Conservation (phyloP, 2,329 filamentous ascomycete species). For the Ophiocordyceps robertsii region DNA sequence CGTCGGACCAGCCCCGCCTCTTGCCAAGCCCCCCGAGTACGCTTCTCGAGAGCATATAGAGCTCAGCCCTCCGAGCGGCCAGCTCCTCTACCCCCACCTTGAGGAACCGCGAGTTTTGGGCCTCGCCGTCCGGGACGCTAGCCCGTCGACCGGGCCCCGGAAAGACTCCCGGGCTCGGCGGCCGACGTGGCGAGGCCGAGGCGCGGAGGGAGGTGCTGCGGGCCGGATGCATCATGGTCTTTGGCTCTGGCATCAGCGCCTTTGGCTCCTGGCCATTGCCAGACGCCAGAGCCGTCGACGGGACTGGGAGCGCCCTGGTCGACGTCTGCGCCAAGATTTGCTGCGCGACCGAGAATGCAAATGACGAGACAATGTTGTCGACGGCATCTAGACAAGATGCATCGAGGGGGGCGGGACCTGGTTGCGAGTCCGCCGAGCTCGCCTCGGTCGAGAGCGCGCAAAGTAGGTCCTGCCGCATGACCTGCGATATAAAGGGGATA, state of each 20-base stretch:
- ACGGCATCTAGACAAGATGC: conserved; percentile 38
- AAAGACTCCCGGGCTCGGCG: conserved; percentile 39
- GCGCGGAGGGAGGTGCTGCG: conserved; percentile 47
- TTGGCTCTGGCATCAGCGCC: conserved; percentile 49
- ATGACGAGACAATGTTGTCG: conserved; percentile 65
- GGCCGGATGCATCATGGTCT: conserved; percentile 57
- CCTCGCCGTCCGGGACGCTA: conserved; percentile 24
- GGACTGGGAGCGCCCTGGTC: conserved; percentile 53
- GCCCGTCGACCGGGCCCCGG: conserved; percentile 30
- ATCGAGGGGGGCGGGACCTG: conserved; percentile 9
- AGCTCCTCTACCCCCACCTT: conserved; percentile 66
- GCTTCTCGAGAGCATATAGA: conserved; percentile 68
- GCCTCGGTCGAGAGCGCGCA: conserved; percentile 38
- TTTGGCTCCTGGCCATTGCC: conserved; percentile 43
- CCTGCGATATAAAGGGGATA: conserved; percentile 64
- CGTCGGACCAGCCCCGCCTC: conserved; percentile 60
- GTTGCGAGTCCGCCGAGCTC: conserved; percentile 1
- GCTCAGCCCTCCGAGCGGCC: conserved; percentile 68
- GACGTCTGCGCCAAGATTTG: conserved; percentile 66
- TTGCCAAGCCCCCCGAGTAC: conserved; percentile 64
- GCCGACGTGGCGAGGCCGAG: conserved; percentile 20
- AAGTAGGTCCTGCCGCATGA: conserved; percentile 66
- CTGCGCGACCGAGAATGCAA: conserved; percentile 63
- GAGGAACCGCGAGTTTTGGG: conserved; percentile 31
- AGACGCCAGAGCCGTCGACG: conserved; percentile 38